phyloP scores from a whole-genome alignment of 2,329 filamentous ascomycete species.

The Sporothrix globosa region DNA sequence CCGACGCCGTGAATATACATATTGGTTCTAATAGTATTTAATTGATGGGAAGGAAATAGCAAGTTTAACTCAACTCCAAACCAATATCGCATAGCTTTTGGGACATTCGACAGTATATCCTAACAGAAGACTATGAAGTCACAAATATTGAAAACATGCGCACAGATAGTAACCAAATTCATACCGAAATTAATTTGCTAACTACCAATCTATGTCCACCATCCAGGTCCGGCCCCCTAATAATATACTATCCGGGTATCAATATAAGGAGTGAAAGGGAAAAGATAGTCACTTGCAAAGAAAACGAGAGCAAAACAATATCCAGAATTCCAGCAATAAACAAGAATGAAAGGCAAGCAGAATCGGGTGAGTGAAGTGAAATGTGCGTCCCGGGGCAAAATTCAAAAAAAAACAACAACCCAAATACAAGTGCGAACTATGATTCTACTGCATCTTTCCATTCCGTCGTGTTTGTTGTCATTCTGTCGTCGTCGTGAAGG shows the following conservation, averaged over 20 bases:
- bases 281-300: constrained; percentile 11
- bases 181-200: not conserved
- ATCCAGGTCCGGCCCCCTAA: not conserved
- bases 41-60: too few species aligned
- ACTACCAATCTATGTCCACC: constrained; percentile 4
- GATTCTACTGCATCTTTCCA: not conserved
- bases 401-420: too few species aligned
- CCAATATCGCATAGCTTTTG: too few species aligned
- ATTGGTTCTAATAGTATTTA: too few species aligned
- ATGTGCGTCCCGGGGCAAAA: not conserved
- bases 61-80: too few species aligned
- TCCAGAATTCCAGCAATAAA: too few species aligned
- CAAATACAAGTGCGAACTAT: not conserved
- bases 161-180: too few species aligned
- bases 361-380: not conserved
- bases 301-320: not conserved
- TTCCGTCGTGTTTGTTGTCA: constrained; percentile 7
- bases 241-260: constrained; percentile 22
- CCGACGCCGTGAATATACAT: too few species aligned
- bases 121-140: too few species aligned
- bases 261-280: constrained; percentile 23
- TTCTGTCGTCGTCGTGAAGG: constrained; percentile 16
- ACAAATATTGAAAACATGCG: too few species aligned
- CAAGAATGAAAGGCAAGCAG: not conserved
- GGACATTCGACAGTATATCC: too few species aligned